Evolutionary conservation across 768 basidiomycete species (phyloP), one percentile per base, ranked within the genome.

Genomic region (Kwoniella dejecticola): DNA sequence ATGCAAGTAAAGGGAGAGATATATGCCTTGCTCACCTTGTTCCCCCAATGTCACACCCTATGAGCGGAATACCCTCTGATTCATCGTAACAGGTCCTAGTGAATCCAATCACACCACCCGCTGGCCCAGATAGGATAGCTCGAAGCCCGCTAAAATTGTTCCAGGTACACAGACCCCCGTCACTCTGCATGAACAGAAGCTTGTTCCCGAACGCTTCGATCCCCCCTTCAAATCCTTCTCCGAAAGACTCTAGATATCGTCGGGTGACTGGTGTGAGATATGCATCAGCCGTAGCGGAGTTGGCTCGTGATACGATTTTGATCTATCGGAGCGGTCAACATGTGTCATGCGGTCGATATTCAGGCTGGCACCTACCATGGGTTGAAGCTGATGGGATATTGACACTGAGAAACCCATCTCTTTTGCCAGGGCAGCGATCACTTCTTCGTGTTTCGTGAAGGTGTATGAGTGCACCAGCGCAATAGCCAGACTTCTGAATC

Each of bases 61-160:
- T 94, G 66, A 95, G 84, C 0, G 93, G 89, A 31, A 83, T 80
- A 69, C 84, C 87, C 65, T 81, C 75, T 63, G 85, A 80, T 66
- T 92, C 90, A 89, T 91, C 96, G 68, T 90, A 92, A 19, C 81
- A 81, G 2, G 91, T 93, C 64, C 91, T 80, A 0, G 93, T 91
- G 71, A 91, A 95, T 0, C 95, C 95, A 0, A 98, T 94, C 7
- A 98, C 95, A 4, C 94, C 94, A 2, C 94, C 94, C 0, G 94
- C 95, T 0, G 94, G 95, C 3, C 80, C 79, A 70, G 89, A 91
- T 33, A 96, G 79, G 64, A 97, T 93, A 67, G 89, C 91, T 83
- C 92, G 93, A 68, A 98, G 79, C 0, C 94, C 95, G 0, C 90
- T 91, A 77, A 98, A 97, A 57, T 84, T 79, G 58, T 7, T 47